A percentile compares a stretch with the other conserved stretches of the same genome.
phyloP scores from a whole-genome alignment of 345 rosid species.

The Linum lewisii region DNA sequence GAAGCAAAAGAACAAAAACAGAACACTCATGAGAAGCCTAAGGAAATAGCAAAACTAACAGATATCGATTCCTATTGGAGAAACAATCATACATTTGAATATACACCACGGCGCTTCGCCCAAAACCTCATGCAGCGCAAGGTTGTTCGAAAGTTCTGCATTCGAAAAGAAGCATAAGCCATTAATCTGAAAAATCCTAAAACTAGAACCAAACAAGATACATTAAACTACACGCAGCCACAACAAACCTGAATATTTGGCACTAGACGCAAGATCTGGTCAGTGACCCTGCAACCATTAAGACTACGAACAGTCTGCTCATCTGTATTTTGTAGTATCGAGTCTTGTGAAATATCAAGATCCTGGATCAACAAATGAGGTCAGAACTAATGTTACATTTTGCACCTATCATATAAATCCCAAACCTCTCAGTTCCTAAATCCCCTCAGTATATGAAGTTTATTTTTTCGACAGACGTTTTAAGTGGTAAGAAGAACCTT shows the following conservation, averaged over 20 bases:
- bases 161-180: constrained; percentile 16
- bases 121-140: constrained; percentile 91
- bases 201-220: constrained; percentile 8
- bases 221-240: constrained; percentile 7
- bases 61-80: constrained; percentile 11
- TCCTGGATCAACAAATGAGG: constrained; percentile 43
- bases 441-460: neutral
- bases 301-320: constrained; percentile 97
- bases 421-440: neutral
- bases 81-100: constrained; percentile 66
- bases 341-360: constrained; percentile 82
- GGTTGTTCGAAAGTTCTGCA: constrained; percentile 84
- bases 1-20: neutral
- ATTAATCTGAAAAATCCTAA: neutral
- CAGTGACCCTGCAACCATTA: constrained; percentile 98
- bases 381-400: neutral
- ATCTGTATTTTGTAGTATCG: constrained; percentile 81
- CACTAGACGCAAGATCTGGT: constrained; percentile 91
- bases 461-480: neutral
- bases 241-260: constrained; percentile 78
- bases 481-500: neutral
- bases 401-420: neutral
- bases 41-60: neutral
- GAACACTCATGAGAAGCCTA: neutral
- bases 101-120: constrained; percentile 97